Percentiles rank a stretch among this genome's conserved stretches.
Evolutionary conservation across 768 basidiomycete species (phyloP).

Genomic region (Clitopilus passeckerianus): DNA sequence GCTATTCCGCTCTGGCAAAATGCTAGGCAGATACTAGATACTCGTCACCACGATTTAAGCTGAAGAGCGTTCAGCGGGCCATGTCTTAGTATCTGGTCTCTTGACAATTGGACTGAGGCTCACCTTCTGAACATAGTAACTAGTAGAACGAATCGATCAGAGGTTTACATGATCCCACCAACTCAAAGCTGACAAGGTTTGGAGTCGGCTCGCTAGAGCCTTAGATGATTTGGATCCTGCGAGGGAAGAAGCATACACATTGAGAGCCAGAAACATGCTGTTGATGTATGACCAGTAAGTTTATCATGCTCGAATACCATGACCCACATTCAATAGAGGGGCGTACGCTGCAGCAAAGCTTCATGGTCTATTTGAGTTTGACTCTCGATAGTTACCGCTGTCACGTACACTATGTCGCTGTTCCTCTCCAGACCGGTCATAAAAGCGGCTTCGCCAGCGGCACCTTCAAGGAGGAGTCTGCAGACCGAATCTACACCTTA

Average conservation of each 20-base stretch:
- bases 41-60: slow-evolving; percentile 54
- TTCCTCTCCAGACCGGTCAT: slow-evolving; percentile 56
- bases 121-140: slow-evolving; percentile 56
- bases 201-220: no score
- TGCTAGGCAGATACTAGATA: slow-evolving; percentile 62
- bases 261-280: slow-evolving; percentile 44
- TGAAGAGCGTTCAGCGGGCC: slow-evolving; percentile 35
- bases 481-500: no score
- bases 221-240: no score
- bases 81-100: no score
- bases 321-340: slow-evolving; percentile 40
- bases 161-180: no score
- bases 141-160: no score
- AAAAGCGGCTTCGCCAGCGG: slow-evolving; percentile 52
- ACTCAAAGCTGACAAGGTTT: slow-evolving; percentile 56
- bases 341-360: slow-evolving; percentile 48
- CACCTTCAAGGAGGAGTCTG: slow-evolving; percentile 21
- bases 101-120: no score
- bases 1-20: slow-evolving; percentile 40
- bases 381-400: not conserved
- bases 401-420: slow-evolving; percentile 26
- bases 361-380: not conserved
- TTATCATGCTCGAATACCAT: no score
- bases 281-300: no score
- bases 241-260: slow-evolving; percentile 44